A percentile compares a stretch with the other conserved stretches of the same genome.
These are phyloP conservation scores for Phytophthora agathidicida DNA, from an alignment of 352 stramenopile species.

Conservation along the genomic window DNA sequence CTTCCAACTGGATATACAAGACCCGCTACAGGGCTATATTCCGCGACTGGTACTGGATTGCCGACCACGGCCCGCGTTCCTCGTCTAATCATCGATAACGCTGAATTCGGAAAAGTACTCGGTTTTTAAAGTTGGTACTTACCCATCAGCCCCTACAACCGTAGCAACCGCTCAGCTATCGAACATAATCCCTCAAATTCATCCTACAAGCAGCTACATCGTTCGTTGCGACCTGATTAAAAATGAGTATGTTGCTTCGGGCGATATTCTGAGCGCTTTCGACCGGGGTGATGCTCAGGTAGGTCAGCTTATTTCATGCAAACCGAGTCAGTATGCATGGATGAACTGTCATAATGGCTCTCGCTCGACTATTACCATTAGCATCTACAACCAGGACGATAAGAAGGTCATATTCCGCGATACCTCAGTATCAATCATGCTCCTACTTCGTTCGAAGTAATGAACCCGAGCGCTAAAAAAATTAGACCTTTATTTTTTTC, in stretches of 20 bases:
- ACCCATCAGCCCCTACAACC: slow-evolving; percentile 5
- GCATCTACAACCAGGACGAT: slow-evolving; percentile 22
- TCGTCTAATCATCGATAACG: slow-evolving; percentile 23
- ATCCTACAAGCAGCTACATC: slow-evolving; percentile 11
- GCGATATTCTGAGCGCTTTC: slow-evolving; percentile 18
- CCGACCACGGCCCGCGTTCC: slow-evolving; percentile 3
- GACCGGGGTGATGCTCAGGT: slow-evolving; percentile 7
- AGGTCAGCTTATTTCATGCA: slow-evolving; percentile 11
- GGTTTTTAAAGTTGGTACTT: slow-evolving; percentile 9
- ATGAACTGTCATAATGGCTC: slow-evolving; percentile 12
- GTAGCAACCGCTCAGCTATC: slow-evolving; percentile 5
- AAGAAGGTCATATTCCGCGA: slow-evolving; percentile 6
- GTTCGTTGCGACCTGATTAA: slow-evolving; percentile 27
- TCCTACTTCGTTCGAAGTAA: slow-evolving; percentile 9
- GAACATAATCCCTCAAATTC: slow-evolving; percentile 19
- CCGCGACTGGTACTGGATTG: slow-evolving; percentile 4
- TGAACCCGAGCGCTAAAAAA: not conserved
- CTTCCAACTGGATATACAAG: slow-evolving; percentile 1
- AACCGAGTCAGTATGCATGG: slow-evolving; percentile 17
- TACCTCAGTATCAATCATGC: slow-evolving; percentile 14
- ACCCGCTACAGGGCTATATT: slow-evolving; percentile 6
- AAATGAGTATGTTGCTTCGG: slow-evolving; percentile 21
- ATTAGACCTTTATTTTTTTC: not conserved
- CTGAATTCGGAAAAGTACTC: slow-evolving; percentile 9
- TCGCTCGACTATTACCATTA: slow-evolving; percentile 6